Conservation (phyloP, 2,329 filamentous ascomycete species). For the Coniochaeta prunicola region DNA sequence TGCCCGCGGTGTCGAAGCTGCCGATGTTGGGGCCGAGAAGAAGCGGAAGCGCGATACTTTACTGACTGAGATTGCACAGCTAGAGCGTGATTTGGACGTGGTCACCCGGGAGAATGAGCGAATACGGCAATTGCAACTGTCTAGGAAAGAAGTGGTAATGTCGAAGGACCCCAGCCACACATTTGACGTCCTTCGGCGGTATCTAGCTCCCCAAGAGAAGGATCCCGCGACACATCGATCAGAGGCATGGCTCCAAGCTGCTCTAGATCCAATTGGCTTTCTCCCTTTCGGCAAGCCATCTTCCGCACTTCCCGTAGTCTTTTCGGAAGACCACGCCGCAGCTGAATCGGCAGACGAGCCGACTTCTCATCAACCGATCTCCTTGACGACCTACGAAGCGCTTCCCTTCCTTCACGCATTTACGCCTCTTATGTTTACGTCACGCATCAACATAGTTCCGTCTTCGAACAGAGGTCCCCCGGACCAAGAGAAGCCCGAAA, state of each 20-base stretch:
- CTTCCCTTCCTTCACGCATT: constrained; percentile 66
- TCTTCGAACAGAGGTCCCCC: constrained; percentile 12
- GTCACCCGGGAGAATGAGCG: constrained; percentile 52
- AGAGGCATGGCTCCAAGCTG: constrained; percentile 34
- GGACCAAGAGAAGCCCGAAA: background rate
- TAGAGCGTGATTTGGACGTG: constrained; percentile 52
- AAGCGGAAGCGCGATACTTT: constrained; percentile 45
- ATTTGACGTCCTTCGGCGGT: constrained; percentile 31
- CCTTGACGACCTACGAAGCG: constrained; percentile 56
- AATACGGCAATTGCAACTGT: constrained; percentile 34
- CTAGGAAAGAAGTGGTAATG: constrained; percentile 15
- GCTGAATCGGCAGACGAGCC: constrained; percentile 30
- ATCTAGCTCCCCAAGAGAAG: constrained; percentile 30
- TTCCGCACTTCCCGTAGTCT: constrained; percentile 15
- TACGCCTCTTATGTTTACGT: constrained; percentile 57
- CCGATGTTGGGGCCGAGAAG: constrained; percentile 39
- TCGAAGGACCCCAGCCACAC: constrained; percentile 25
- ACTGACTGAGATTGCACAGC: constrained; percentile 43
- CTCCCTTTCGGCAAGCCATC: constrained; percentile 40
- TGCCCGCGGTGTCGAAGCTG: constrained; percentile 31
- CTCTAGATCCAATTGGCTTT: constrained; percentile 42
- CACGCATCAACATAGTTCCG: constrained; percentile 40
- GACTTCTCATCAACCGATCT: constrained; percentile 58
- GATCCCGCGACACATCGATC: background rate
- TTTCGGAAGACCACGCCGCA: constrained; percentile 16